Evolutionary conservation across 148 eudicot species (phyloP).

Genomic region (Fagopyrum homotropicum): DNA sequence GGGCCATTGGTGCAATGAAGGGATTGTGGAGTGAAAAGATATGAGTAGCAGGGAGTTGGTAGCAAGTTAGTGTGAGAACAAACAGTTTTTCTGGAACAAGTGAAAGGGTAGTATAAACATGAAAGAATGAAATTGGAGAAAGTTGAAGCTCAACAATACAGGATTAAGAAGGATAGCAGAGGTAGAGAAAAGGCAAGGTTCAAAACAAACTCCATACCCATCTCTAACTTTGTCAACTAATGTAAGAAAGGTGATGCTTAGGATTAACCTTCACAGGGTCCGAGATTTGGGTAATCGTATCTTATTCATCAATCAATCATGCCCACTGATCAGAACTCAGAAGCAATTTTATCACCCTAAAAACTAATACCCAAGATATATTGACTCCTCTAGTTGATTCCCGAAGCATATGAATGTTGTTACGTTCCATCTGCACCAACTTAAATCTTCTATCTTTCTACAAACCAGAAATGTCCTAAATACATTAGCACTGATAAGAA

Average conservation of each 20-base stretch:
- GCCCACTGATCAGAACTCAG: not conserved
- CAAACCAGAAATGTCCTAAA: not conserved
- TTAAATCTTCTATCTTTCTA: not conserved
- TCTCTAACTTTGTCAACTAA: not conserved
- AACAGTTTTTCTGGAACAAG: not conserved
- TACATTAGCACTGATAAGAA: not conserved
- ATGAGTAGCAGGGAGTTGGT: not conserved
- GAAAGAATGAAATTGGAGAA: too few relatives aligned
- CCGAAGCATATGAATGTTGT: not conserved
- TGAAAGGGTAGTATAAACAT: not conserved
- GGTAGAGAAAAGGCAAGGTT: not conserved
- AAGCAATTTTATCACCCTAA: not conserved
- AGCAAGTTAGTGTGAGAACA: not conserved
- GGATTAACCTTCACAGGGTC: not conserved
- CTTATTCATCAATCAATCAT: not conserved
- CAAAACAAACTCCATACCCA: not conserved
- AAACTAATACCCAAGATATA: not conserved
- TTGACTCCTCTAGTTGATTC: not conserved
- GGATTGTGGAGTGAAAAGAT: not conserved
- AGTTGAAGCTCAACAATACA: too few relatives aligned
- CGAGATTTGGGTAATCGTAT: not conserved
- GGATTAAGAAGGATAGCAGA: not conserved
- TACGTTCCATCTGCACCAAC: not conserved
- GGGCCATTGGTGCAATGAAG: not conserved
- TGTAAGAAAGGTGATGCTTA: not conserved